A percentile compares a stretch with the other conserved stretches of the same genome.
phyloP scores from a whole-genome alignment of 2,329 filamentous ascomycete species.

The Akanthomyces uredinophilus region DNA sequence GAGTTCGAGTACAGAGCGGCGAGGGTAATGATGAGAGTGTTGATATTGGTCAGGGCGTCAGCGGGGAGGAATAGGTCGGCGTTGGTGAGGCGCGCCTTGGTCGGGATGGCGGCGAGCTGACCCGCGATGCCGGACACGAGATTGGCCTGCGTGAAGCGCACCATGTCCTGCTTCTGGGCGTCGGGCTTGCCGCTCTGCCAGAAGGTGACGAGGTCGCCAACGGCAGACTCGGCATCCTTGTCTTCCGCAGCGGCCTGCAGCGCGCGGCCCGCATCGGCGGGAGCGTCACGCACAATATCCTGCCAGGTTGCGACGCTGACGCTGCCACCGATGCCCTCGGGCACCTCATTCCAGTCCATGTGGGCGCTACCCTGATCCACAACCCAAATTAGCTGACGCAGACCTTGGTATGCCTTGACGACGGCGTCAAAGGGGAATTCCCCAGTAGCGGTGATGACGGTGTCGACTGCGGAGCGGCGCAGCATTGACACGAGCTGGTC shows the following conservation, averaged over 20 bases:
- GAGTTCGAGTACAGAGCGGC: slow-evolving; percentile 79
- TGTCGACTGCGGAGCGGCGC: slow-evolving; percentile 68
- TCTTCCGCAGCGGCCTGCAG: slow-evolving; percentile 60
- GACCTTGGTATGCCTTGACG: slow-evolving; percentile 59
- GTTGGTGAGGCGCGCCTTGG: slow-evolving; percentile 64
- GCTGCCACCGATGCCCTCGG: slow-evolving; percentile 66
- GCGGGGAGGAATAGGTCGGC: slow-evolving; percentile 81
- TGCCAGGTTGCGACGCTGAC: slow-evolving; percentile 90
- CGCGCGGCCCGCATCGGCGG: slow-evolving; percentile 51
- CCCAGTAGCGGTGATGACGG: slow-evolving; percentile 78
- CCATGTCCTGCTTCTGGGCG: slow-evolving; percentile 57
- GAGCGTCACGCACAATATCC: slow-evolving; percentile 71
- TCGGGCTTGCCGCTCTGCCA: slow-evolving; percentile 51
- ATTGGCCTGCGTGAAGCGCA: slow-evolving; percentile 77
- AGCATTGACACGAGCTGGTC: slow-evolving; percentile 68
- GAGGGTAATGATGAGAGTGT: slow-evolving; percentile 74
- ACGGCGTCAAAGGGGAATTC: slow-evolving; percentile 76
- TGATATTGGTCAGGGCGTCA: slow-evolving; percentile 72
- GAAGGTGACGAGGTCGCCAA: slow-evolving; percentile 57
- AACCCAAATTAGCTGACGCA: slow-evolving; percentile 84
- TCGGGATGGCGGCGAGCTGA: slow-evolving; percentile 70
- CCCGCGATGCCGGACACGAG: slow-evolving; percentile 81
- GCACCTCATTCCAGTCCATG: slow-evolving; percentile 91
- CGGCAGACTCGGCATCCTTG: slow-evolving; percentile 29
- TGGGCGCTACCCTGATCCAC: slow-evolving; percentile 86